Evolutionary conservation across 441 rosid genomes (phyloP), one percentile per base, ranked within the genome.

Genomic region (Brassica hybrid): DNA sequence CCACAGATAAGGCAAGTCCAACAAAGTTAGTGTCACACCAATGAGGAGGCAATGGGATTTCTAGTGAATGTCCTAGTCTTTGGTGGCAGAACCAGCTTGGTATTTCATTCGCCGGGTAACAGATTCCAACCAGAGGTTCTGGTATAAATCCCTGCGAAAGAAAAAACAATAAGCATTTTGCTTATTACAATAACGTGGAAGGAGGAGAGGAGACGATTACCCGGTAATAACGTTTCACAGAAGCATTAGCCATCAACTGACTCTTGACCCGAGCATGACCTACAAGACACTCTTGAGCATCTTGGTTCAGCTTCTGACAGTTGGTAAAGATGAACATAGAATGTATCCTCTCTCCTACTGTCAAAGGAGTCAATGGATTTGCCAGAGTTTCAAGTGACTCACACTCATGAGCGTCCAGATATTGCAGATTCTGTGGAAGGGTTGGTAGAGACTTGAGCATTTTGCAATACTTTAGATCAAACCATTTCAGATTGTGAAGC

Each of bases 181-280:
- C 14, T 30, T 30, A 41, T 10, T 41, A 43, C 34, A 30, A 6
- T 30, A 30, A 36, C n/a, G n/a, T n/a, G n/a, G n/a, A 30, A 12
- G 52, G 52, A 43, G 52, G 13, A 43, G 52, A 43, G 14, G 52
- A 43, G 52, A 43, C 2, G 14, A 1, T 10, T 63, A 79, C 82
- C 79, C 67, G 71, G 17, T 79, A 69, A 69, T 79, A 74, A 48
- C 79, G 75, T 74, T 69, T 74, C 4, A n/a, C 64, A 43, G 76
- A 79, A 1, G 82, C 82, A 65, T 74, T 79, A 19, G 79, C 79
- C 79, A 79, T 69, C 14, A 79, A 65, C 69, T 79, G 82, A 62
- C 79, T 79, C 57, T 79, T 79, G 76, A 74, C 57, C 43, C 63
- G 82, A 32, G 72, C 75, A 79, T 69, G 72, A 69, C 71, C 72